A percentile compares a stretch with the other conserved stretches of the same genome.
These are phyloP conservation scores for Mucor lusitanicus DNA, from an alignment of 371 early-diverging fungal species.

Conservation along the genomic window DNA sequence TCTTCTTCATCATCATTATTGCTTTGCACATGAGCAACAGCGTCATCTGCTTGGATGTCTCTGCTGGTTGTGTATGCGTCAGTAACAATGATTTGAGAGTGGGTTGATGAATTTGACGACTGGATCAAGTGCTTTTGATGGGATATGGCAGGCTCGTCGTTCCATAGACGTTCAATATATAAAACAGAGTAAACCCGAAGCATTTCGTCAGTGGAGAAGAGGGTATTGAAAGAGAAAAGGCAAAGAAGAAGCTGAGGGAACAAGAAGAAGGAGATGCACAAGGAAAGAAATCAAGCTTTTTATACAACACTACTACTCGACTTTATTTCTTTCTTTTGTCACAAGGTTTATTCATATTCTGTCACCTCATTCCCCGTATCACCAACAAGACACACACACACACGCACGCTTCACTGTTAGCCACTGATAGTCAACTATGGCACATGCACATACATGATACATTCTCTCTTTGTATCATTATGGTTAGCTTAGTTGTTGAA, in stretches of 20 bases:
- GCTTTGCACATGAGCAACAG: background rate
- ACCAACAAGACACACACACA: background rate
- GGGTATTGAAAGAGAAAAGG: background rate
- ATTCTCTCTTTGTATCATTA: conserved; percentile 1
- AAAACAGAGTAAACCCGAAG: conserved; percentile 24
- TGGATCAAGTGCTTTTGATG: background rate
- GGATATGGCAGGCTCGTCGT: background rate
- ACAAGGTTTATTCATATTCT: conserved; percentile 5
- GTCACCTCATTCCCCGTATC: conserved; percentile 9
- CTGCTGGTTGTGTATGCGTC: background rate
- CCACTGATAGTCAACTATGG: conserved; percentile 9
- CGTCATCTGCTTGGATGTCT: background rate
- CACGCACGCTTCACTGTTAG: background rate
- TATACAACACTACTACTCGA: background rate
- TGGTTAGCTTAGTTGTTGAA: conserved; percentile 9
- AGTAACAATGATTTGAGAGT: background rate
- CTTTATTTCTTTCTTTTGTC: background rate
- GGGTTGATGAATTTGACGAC: background rate
- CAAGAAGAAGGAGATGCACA: background rate
- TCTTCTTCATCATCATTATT: background rate
- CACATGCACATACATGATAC: conserved; percentile 15
- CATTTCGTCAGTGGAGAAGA: conserved; percentile 7
- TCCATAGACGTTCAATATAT: conserved; percentile 24
- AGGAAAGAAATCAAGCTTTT: background rate
- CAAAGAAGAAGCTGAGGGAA: background rate